Base-by-base conservation (phyloP, 2,329 filamentous ascomycete genomes). In the Penicillium sp. region DNA sequence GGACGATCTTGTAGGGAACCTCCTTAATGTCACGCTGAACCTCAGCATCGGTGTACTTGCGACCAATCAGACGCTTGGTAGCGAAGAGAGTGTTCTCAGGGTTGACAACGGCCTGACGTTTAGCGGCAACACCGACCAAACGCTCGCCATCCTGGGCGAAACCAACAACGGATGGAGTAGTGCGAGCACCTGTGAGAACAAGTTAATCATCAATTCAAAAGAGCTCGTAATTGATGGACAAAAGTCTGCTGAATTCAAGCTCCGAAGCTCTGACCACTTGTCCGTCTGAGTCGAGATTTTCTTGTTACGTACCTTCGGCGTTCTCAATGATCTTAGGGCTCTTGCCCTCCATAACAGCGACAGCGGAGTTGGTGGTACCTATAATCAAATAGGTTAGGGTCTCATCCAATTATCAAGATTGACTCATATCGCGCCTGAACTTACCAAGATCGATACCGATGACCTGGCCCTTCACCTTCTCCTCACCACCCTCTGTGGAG, bases 21-120 rank as follows among this genome's bases (percentile, higher is more conserved):
- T 97, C 90, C 81, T 96, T 91, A 74, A 97, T 90, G 74, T 97
- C 93, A 70, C 91, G 89, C 83, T 97, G 93, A 56, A 96, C 91
- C 83, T 97, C 93, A 63, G 81, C 74, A 69, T 97, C 93, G 75
- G 84, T 91, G 83, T 93, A 97, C 83, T 97, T 97, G 76, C 93
- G 90, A 72, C 93, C 93, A 76, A 97, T 97, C 75, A 97, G 86
- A 85, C 93, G 91, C 87, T 97, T 97, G 64, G 93, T 97, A 76
- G 92, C 93, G 76, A 97, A 97, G 56, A 97, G 86, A 55, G 93
- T 97, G 83, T 97, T 97, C 79, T 97, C 92, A 58, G 93, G 93
- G 83, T 97, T 97, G 70, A 97, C 92, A 67, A 97, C 93, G 62
- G 92, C 93, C 81, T 97, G 93, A 73, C 92, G 91, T 86, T 97